Percentiles rank a stretch among this genome's conserved stretches.
Conservation (phyloP, 164 flowering plant species). For the Chloranthus sessilifolius region DNA sequence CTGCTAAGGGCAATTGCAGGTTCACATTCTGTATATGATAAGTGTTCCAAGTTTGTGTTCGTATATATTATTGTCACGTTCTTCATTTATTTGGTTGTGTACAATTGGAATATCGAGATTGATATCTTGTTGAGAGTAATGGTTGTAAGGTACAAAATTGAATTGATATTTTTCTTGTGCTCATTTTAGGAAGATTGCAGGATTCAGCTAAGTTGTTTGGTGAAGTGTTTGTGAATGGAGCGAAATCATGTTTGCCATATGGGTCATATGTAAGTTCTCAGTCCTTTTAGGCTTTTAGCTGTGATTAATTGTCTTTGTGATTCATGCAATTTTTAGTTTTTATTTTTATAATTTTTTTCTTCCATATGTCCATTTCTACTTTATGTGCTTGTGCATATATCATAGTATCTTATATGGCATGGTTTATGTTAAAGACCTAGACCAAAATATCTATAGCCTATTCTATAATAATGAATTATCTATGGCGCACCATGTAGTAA, state of each 20-base stretch:
- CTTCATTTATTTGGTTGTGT: too few species aligned
- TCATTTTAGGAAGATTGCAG: constrained; percentile 63
- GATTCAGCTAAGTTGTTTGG: constrained; percentile 79
- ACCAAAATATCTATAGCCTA: background rate
- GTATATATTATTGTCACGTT: background rate
- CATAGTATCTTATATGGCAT: background rate
- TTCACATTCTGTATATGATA: constrained; percentile 16
- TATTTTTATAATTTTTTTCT: background rate
- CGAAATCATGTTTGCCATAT: constrained; percentile 68
- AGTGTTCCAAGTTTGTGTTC: too few species aligned
- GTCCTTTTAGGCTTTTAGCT: too few species aligned
- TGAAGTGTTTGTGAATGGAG: constrained; percentile 91
- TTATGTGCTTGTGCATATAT: background rate
- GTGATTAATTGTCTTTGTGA: background rate
- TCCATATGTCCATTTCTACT: background rate
- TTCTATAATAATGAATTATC: too few species aligned
- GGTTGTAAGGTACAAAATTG: background rate
- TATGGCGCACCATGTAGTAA: too few species aligned
- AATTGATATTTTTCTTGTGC: background rate
- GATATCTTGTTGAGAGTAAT: too few species aligned
- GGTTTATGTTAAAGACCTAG: background rate
- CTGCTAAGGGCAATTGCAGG: constrained; percentile 89
- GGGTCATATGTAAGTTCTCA: constrained; percentile 87
- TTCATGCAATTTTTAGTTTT: background rate
- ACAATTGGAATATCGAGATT: too few species aligned